A percentile compares a stretch with the other conserved stretches of the same genome.
phyloP scores from a whole-genome alignment of 1,139 yeast genomes.

The Candida dubliniensis region DNA sequence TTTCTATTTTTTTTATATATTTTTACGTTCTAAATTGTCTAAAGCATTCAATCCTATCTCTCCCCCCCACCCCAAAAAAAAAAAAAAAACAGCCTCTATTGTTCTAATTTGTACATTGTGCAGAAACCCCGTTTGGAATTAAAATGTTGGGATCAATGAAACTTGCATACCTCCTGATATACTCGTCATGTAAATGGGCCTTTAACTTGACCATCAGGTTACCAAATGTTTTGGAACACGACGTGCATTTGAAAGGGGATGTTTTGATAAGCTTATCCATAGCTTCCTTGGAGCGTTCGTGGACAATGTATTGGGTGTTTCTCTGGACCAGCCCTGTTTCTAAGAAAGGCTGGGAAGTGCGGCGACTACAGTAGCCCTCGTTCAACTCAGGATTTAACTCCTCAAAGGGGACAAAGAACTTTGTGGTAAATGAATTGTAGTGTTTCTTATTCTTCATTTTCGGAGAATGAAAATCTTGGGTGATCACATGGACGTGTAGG shows the following conservation, averaged over 20 bases:
- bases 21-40: background rate
- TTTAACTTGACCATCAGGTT: conserved; percentile 50
- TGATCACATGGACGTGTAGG: conserved; percentile 71
- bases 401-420: conserved; percentile 60
- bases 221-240: conserved; percentile 48
- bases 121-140: conserved; percentile 8
- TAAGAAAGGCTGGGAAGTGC: no score
- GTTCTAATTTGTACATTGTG: background rate
- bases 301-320: conserved; percentile 4
- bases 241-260: conserved; percentile 47
- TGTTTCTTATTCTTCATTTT: conserved; percentile 62
- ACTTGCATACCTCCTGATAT: conserved; percentile 18
- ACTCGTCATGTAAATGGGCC: conserved; percentile 49
- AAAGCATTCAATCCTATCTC: no score
- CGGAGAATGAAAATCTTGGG: conserved; percentile 59
- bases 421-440: conserved; percentile 68
- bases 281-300: conserved; percentile 11
- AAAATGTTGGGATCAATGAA: conserved; percentile 11
- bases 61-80: no score
- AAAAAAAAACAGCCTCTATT: background rate
- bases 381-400: conserved; percentile 16
- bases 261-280: conserved; percentile 32
- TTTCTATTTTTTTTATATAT: background rate
- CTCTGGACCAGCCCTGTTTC: no score
- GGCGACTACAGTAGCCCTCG: conserved; percentile 3